These are phyloP conservation scores for Didymella keratinophila DNA, from an alignment of 2,329 filamentous ascomycete genomes.

Conservation along the genomic window DNA sequence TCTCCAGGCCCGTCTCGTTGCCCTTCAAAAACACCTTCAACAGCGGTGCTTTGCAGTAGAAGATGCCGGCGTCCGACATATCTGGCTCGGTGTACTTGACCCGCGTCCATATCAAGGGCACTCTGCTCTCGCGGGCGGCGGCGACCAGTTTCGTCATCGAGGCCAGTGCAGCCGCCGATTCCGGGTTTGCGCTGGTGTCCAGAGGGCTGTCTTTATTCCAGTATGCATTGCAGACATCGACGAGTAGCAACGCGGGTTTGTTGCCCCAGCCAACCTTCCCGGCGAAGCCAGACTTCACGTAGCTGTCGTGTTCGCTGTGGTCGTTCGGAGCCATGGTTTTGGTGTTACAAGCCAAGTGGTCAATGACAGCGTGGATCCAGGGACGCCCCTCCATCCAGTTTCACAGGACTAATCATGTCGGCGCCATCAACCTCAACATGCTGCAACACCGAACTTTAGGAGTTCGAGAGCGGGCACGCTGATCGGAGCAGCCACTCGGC, in stretches of 20 bases:
- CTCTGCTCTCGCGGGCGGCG: slow-evolving; percentile 50
- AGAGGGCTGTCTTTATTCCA: slow-evolving; percentile 55
- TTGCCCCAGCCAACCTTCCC: slow-evolving; percentile 56
- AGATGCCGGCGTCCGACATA: slow-evolving; percentile 58
- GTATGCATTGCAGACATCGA: slow-evolving; percentile 60
- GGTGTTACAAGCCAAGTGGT: slow-evolving; percentile 19
- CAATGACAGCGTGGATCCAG: slow-evolving; percentile 20
- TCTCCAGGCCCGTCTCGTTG: slow-evolving; percentile 51
- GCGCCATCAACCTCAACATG: slow-evolving; percentile 14
- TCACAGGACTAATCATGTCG: slow-evolving; percentile 17
- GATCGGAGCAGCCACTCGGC: slow-evolving; percentile 28
- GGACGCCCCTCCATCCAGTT: slow-evolving; percentile 13
- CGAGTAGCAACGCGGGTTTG: slow-evolving; percentile 54
- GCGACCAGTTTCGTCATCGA: slow-evolving; percentile 53
- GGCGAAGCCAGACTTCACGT: slow-evolving; percentile 50
- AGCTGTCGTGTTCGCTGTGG: slow-evolving; percentile 33
- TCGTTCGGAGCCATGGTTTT: slow-evolving; percentile 31
- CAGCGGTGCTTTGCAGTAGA: slow-evolving; percentile 54
- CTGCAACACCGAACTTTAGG: slow-evolving; percentile 15
- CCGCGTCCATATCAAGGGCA: slow-evolving; percentile 56
- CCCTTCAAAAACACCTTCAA: slow-evolving; percentile 54
- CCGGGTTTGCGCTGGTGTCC: slow-evolving; percentile 51
- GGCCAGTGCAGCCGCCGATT: slow-evolving; percentile 47
- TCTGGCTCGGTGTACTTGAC: slow-evolving; percentile 55
- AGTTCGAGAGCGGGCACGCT: slow-evolving; percentile 22